Base-by-base conservation (phyloP, 768 basidiomycete genomes). In the Lanmaoa pseudosensibilis region DNA sequence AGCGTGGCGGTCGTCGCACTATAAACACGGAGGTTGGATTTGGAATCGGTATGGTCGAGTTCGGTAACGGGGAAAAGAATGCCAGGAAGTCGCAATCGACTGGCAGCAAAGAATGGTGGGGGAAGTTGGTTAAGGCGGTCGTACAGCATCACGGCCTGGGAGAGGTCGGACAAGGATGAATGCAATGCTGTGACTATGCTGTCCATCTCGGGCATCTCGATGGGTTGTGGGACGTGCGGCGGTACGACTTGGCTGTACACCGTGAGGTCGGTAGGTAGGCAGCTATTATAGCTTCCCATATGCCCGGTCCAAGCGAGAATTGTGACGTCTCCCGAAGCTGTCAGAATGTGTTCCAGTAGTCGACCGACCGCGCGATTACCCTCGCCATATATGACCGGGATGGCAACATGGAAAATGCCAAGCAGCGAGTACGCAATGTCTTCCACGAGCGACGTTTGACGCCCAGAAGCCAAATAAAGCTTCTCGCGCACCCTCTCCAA, bases 361-460 rank as follows among this genome's bases (percentile, higher is more conserved):
- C 58, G 50, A 16, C 58, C 54, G 1, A 61, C 37, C 0, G 60
- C 58, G 0, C 33, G 54, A 15, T 40, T 25, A 0, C 60, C 51
- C 39, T 61, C 58, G 2, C 60, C 60, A 13, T 60, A 61, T 2
- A 55, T 60, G 9, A 49, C 27, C 0, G 46, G 50, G 15, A 62
- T 48, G 0, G 59, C 8, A 3, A 46, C 37, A 32, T 51, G 37
- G 46, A 63, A 55, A 6, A 63, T 52, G 0, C 60, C 60, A 4
- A 62, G 10, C 12, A 63, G 2, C 0, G 53, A 61, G 23, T 63
- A 62, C 7, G 58, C 60, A 2, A n/a, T 37, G 13, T 60, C 59
- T 27, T 60, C 59, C 9, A 25, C 56, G 1, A 15, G 41, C 2
- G 48, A 55, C 10, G 59, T 50, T 16, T 46, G 37, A 0, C 54